A percentile compares a stretch with the other conserved stretches of the same genome.
These are phyloP conservation scores for Cryptococcus sp. DNA, from an alignment of 1,284 basidiomycete genomes.

Conservation along the genomic window DNA sequence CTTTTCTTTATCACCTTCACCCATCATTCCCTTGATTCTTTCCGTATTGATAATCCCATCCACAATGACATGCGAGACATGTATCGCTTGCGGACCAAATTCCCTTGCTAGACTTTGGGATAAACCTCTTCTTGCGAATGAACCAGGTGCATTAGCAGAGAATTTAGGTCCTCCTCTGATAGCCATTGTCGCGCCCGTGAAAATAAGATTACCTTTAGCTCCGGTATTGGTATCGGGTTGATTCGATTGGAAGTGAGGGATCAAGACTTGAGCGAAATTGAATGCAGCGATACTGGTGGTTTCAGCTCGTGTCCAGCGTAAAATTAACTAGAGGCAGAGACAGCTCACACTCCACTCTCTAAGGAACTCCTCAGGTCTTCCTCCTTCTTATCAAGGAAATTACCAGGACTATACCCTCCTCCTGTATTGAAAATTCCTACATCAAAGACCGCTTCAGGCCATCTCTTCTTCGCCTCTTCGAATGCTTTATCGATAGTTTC, in stretches of 20 bases:
- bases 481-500: conserved; percentile 27
- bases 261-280: conserved; percentile 33
- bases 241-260: conserved; percentile 29
- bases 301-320: conserved; percentile 7
- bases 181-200: conserved; percentile 44
- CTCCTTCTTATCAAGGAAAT: conserved; percentile 31
- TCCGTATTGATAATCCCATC: conserved; percentile 45
- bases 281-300: conserved; percentile 14
- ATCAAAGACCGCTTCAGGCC: conserved; percentile 32
- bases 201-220: conserved; percentile 33
- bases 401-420: conserved; percentile 22
- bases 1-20: neutral
- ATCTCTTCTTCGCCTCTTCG: conserved; percentile 23
- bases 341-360: conserved; percentile 6
- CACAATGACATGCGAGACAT: conserved; percentile 47
- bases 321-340: neutral
- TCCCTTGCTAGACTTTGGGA: conserved; percentile 45
- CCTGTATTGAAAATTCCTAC: conserved; percentile 42
- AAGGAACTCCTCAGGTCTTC: conserved; percentile 28
- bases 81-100: conserved; percentile 47
- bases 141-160: conserved; percentile 28
- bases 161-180: conserved; percentile 31
- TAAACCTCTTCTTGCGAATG: conserved; percentile 37
- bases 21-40: conserved; percentile 17
- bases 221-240: conserved; percentile 4